Evolutionary conservation across 345 rosid species (phyloP).

Genomic region (Populus deltoides): DNA sequence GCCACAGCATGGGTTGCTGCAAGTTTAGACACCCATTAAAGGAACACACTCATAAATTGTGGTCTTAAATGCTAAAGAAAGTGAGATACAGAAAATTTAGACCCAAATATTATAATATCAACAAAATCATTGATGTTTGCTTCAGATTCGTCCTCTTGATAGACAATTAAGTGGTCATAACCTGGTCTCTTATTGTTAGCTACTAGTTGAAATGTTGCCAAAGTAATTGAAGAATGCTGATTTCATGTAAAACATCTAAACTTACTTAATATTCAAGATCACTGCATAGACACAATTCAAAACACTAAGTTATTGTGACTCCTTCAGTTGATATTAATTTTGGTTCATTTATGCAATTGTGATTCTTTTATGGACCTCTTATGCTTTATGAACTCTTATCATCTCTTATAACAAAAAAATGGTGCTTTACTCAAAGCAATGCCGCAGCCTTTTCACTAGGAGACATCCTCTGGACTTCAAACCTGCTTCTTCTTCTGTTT

Average conservation of each 20-base stretch:
- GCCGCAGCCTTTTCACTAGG: conserved; percentile 27
- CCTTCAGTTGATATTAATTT: not conserved
- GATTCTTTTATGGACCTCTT: conserved; percentile 11
- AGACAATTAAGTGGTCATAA: not conserved
- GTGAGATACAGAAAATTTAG: no score
- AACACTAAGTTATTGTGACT: not conserved
- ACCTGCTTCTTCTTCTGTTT: conserved; percentile 27
- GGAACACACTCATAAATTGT: not conserved
- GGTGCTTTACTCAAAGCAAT: conserved; percentile 25
- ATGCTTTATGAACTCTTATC: conserved; percentile 15
- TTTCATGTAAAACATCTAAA: not conserved
- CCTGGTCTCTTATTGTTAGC: not conserved
- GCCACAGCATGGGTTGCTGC: not conserved
- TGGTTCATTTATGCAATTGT: conserved; percentile 4
- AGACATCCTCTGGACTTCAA: conserved; percentile 35
- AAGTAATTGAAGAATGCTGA: not conserved
- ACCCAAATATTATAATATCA: not conserved
- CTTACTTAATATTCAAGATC: not conserved
- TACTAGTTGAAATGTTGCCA: not conserved
- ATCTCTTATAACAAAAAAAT: conserved; percentile 16
- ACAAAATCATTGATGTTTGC: not conserved
- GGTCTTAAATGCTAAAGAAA: no score
- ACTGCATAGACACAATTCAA: not conserved
- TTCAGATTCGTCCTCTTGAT: not conserved
- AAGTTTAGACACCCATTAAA: not conserved